phyloP scores from a whole-genome alignment of 805 yeast genomes.

The Cyberlindnera mycetangii region DNA sequence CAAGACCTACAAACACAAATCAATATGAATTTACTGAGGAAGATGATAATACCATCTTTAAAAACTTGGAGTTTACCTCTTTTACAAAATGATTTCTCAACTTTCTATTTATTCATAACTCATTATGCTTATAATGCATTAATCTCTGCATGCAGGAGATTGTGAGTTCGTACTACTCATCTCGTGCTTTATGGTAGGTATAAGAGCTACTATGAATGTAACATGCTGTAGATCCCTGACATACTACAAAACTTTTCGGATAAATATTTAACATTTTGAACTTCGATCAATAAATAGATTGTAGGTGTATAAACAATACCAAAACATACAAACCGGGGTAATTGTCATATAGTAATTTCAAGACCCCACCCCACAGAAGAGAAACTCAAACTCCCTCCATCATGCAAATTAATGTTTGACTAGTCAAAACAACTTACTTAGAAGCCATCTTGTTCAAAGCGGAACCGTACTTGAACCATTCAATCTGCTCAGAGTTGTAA shows the following conservation, averaged over 20 bases:
- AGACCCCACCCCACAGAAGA: neutral
- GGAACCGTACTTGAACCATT: conserved; percentile 98
- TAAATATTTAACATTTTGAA: conserved; percentile 1
- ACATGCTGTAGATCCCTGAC: too few relatives aligned
- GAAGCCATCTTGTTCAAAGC: conserved; percentile 95
- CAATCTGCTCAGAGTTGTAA: conserved; percentile 93
- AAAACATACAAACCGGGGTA: conserved; percentile 6
- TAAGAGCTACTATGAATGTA: too few relatives aligned
- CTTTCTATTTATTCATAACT: neutral
- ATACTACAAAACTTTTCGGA: neutral
- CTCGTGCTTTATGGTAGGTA: too few relatives aligned
- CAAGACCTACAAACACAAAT: conserved; percentile 17
- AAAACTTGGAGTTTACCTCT: conserved; percentile 28
- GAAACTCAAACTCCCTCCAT: neutral
- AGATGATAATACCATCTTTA: conserved; percentile 26
- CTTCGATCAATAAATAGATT: conserved; percentile 6
- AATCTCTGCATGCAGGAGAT: too few relatives aligned
- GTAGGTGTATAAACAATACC: conserved; percentile 5
- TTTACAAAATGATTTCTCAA: conserved; percentile 22
- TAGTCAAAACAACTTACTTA: conserved; percentile 2
- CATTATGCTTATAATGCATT: neutral
- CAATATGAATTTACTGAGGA: conserved; percentile 24
- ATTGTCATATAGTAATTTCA: too few relatives aligned
- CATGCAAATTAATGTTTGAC: conserved; percentile 1
- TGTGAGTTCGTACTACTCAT: too few relatives aligned